Evolutionary conservation across 2,329 filamentous ascomycete species (phyloP).

Genomic region (Colletotrichum higginsianum): DNA sequence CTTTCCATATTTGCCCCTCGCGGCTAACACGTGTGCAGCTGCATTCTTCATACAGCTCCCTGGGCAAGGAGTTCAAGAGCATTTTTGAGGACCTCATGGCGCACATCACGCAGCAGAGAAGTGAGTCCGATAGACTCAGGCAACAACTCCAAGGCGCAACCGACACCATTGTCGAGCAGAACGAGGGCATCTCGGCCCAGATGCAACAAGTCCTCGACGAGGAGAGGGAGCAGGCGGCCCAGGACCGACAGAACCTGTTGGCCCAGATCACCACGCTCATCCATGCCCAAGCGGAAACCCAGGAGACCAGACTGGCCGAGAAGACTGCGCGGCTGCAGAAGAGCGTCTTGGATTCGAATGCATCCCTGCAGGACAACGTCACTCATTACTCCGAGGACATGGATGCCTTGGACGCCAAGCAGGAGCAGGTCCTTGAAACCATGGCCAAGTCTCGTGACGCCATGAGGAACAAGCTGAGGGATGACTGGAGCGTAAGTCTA

Average conservation of each 20-base stretch:
- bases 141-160: conserved; percentile 81
- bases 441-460: conserved; percentile 81
- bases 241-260: conserved; percentile 82
- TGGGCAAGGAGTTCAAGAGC: conserved; percentile 88
- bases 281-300: conserved; percentile 79
- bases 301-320: conserved; percentile 78
- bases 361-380: conserved; percentile 76
- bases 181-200: conserved; percentile 74
- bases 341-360: conserved; percentile 75
- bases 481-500: conserved; percentile 84
- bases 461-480: conserved; percentile 85
- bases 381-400: conserved; percentile 79
- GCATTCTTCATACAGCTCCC: conserved; percentile 84
- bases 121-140: conserved; percentile 81
- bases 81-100: conserved; percentile 86
- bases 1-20: rapidly evolving
- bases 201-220: conserved; percentile 81
- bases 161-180: conserved; percentile 77
- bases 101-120: conserved; percentile 82
- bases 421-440: conserved; percentile 78
- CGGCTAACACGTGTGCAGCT: conserved; percentile 64
- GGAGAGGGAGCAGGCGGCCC: conserved; percentile 79
- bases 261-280: conserved; percentile 84
- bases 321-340: conserved; percentile 75
- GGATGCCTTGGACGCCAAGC: conserved; percentile 80